Evolutionary conservation across 257 asterid genomes (phyloP), one percentile per base, ranked within the genome.

Genomic region (Solanum okadae): DNA sequence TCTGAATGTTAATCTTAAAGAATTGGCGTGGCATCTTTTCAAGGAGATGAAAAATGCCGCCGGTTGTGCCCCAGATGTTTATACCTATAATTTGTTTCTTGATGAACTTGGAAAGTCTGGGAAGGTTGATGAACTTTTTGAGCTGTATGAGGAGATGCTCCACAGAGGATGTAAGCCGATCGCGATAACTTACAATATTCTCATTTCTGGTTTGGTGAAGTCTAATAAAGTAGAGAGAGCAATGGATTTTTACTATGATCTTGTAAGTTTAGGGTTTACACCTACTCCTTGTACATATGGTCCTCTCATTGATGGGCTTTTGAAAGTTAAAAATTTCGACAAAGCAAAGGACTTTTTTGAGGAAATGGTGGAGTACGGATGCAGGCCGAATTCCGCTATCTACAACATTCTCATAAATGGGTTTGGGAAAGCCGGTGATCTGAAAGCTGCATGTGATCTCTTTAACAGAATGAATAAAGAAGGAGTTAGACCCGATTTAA

Each of bases 221-320:
- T 96, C 98, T 15, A 93, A 92, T 88, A 93, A 89, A 52, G 37
- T 95, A 76, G 96, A 92, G 87, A 92, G 91, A 90, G 98, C 98
- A 81, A 59, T 96, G 85, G 95, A 94, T 88, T 87, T 95, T 18
- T 96, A 94, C 89, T 95, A 93, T 87, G 98, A 93, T 93, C 95
- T 96, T 20, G 79, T 96, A 84, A 95, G 98, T 82, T 94, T 90
- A 65, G 99, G 97, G 72, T 95, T 96, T 90, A 92, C 94, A 83
- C 98, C 99, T 61, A 95, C 98, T 79, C 98, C 98, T 44, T 94
- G 95, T 90, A 95, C 99, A 29, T 97, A 97, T 89, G 99, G 99
- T 89, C 98, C 99, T 63, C 97, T 97, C 67, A 90, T 97, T 63
- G 97, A 95, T 87, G 99, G 98, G 61, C 96, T 95, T 81, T 87